Percentiles rank a stretch among this genome's conserved stretches.
Evolutionary conservation across 176 grass and related monocot genomes (phyloP).

Genomic region (Cenchrus purpureus): DNA sequence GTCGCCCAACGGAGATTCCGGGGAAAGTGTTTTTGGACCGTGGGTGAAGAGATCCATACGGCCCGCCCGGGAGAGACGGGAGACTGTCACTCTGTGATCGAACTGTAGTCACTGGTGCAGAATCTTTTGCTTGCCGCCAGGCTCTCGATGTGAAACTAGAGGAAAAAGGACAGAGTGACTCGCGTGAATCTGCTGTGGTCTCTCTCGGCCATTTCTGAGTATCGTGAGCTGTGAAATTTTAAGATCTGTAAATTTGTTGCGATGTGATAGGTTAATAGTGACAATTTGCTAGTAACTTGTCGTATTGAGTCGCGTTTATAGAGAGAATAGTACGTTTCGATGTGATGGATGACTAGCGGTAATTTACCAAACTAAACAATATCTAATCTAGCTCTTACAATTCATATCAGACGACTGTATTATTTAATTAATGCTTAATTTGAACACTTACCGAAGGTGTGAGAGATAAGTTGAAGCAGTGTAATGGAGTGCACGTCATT

Average conservation of each 20-base stretch:
- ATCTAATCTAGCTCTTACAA: no score
- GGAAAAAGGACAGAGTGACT: not conserved
- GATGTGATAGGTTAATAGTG: no score
- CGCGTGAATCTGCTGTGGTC: not conserved
- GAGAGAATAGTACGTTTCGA: no score
- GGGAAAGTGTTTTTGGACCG: not conserved
- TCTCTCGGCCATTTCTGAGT: not conserved
- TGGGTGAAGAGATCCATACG: not conserved
- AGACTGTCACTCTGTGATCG: not conserved
- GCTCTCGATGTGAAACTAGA: not conserved
- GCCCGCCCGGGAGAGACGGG: conserved; percentile 14
- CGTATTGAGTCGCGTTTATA: no score
- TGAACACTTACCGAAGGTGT: not conserved
- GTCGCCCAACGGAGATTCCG: conserved; percentile 36
- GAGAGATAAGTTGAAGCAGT: not conserved
- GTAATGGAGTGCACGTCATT: not conserved
- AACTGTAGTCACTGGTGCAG: not conserved
- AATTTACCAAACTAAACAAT: no score
- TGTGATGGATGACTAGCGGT: no score
- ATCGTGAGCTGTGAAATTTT: not conserved
- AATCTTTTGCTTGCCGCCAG: not conserved
- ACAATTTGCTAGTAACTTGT: no score
- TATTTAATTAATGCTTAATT: not conserved
- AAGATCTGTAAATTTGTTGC: not conserved
- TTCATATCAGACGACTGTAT: no score